Percentiles rank a stretch among this genome's conserved stretches.
Conservation (phyloP, 768 basidiomycete genomes). For the Royoungia palumana region DNA sequence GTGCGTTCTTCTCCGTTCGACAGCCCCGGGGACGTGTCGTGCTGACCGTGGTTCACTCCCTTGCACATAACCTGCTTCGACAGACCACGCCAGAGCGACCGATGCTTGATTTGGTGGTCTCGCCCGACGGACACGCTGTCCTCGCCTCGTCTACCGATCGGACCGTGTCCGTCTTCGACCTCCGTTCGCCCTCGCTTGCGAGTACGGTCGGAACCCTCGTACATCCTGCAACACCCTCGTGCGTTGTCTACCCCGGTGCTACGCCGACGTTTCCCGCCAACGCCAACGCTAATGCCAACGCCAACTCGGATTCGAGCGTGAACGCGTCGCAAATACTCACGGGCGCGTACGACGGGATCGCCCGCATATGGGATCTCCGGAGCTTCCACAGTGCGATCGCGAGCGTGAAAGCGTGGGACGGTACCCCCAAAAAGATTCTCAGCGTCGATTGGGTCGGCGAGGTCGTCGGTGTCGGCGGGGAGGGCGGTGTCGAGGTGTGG, state of each 20-base stretch:
- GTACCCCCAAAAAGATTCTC: slow-evolving; percentile 50
- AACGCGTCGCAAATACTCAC: slow-evolving; percentile 54
- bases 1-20: slow-evolving; percentile 34
- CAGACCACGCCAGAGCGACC: slow-evolving; percentile 72
- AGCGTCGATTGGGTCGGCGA: slow-evolving; percentile 56
- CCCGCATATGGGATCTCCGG: slow-evolving; percentile 75
- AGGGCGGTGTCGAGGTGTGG: slow-evolving; percentile 67
- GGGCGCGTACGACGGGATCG: slow-evolving; percentile 76
- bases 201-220: slow-evolving; percentile 43
- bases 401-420: slow-evolving; percentile 59
- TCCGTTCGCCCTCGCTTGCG: slow-evolving; percentile 44
- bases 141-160: slow-evolving; percentile 74
- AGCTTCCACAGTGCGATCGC: slow-evolving; percentile 64
- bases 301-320: background rate
- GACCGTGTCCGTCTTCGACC: slow-evolving; percentile 67
- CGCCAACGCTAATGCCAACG: background rate
- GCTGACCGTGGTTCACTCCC: background rate
- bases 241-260: slow-evolving; percentile 37
- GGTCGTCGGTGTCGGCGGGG: slow-evolving; percentile 57
- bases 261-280: background rate
- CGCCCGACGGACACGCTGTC: slow-evolving; percentile 40
- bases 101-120: slow-evolving; percentile 61
- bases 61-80: too few relatives aligned
- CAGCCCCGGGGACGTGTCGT: background rate
- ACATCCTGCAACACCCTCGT: slow-evolving; percentile 68